Evolutionary conservation across 768 basidiomycete genomes (phyloP), one percentile per base, ranked within the genome.

Genomic region (Chalciporus sphaerocephalus): DNA sequence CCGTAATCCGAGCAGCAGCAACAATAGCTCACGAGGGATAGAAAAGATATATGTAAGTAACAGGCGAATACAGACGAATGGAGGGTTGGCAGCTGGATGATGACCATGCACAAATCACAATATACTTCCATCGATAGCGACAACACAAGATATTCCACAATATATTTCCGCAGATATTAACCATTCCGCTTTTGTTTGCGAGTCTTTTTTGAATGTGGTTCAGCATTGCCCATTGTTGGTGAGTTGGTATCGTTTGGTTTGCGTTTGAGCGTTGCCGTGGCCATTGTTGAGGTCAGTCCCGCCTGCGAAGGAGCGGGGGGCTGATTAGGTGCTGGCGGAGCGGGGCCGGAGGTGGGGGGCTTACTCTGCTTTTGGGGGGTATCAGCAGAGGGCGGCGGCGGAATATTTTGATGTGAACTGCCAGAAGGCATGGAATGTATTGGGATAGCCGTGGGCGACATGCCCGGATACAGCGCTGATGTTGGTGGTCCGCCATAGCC

Each of bases 341-440:
- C 64, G 37, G 66, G 60, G 45, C 68, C 68, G 41, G 69, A 61
- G 34, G 74, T 75, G 50, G 78, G 74, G 39, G 74, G 74, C 59
- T 84, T 83, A 58, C 77, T 74, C 65, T 79, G 79, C 66, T 87
- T 86, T 63, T 73, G 74, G 11, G 78, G 79, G 20, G 79, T 80
- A 46, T 72, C 69, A 42, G 74, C 74, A 42, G 80, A 77, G 30
- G 71, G 61, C 3, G 69, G 65, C 1, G 69, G 64, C 2, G 69
- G 62, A 30, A 51, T 53, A 52, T 76, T 78, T 71, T 79, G 75
- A 16, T 76, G 78, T 21, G 78, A 80, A 51, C 59, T 68, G 54
- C 70, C 65, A 20, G 68, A 60, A 42, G 59, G 55, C 35, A 56
- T 47, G 35, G 75, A 69, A 44, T 80, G 76, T 35, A 75, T 75